Percentiles rank a stretch among this genome's conserved stretches.
phyloP scores from a whole-genome alignment of 805 yeast genomes.

The Candida methanosorbosa region DNA sequence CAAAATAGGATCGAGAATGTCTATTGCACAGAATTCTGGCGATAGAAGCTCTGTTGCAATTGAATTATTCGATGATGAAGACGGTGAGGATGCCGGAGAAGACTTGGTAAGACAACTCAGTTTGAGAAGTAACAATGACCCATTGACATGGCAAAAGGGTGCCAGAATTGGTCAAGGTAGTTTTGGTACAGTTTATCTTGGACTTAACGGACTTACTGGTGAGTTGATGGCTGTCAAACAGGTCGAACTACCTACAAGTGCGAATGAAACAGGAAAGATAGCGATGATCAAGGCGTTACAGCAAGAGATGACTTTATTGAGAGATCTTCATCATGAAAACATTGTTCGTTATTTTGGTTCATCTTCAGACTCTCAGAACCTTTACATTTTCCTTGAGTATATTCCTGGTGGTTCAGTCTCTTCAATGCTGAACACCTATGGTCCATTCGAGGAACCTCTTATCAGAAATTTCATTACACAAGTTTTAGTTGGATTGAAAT shows the following conservation, averaged over 20 bases:
- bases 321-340: constrained; percentile 80
- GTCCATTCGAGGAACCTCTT: constrained; percentile 55
- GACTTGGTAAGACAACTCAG: constrained; percentile 28
- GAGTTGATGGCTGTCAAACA: constrained; percentile 97
- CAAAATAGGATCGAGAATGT: constrained; percentile 8
- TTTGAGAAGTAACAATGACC: constrained; percentile 41
- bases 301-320: constrained; percentile 69
- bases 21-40: constrained; percentile 10
- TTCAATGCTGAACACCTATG: constrained; percentile 47
- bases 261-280: constrained; percentile 22
- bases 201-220: constrained; percentile 87
- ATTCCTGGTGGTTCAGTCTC: constrained; percentile 42
- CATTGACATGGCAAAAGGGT: constrained; percentile 86
- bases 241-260: constrained; percentile 53
- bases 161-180: constrained; percentile 91
- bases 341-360: constrained; percentile 91
- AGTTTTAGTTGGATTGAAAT: constrained; percentile 45
- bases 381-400: constrained; percentile 66
- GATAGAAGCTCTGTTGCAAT: constrained; percentile 32
- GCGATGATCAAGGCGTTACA: constrained; percentile 72
- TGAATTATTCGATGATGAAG: constrained; percentile 35
- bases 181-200: constrained; percentile 88
- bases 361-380: constrained; percentile 55
- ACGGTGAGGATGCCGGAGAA: constrained; percentile 28
- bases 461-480: constrained; percentile 47